Conservation (phyloP, 331 rosid genomes). For the Rhamnella rubrinervis region DNA sequence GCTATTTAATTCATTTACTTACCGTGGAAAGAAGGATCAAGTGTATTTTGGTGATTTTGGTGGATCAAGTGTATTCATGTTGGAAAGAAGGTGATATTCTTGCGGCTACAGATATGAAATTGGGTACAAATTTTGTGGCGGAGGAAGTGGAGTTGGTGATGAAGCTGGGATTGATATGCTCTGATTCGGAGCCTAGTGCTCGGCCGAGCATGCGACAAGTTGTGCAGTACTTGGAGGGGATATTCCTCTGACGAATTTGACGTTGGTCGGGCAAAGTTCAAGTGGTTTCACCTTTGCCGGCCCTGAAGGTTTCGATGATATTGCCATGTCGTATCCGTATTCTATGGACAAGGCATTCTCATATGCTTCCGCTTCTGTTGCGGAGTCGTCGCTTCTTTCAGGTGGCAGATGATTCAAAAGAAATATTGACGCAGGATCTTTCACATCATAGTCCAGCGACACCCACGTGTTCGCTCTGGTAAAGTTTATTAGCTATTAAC, state of each 20-base stretch:
- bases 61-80: slow-evolving; percentile 24
- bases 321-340: slow-evolving; percentile 35
- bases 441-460: no score
- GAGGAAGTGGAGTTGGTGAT: slow-evolving; percentile 35
- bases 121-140: slow-evolving; percentile 2
- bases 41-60: slow-evolving; percentile 26
- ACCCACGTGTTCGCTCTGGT: no score
- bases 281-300: slow-evolving; percentile 25
- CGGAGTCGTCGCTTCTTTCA: slow-evolving; percentile 45
- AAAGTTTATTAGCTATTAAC: no score
- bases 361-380: slow-evolving; percentile 25
- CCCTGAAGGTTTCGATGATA: slow-evolving; percentile 31
- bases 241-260: slow-evolving; percentile 22
- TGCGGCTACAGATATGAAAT: slow-evolving; percentile 20
- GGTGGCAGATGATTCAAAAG: slow-evolving; percentile 46
- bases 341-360: slow-evolving; percentile 31
- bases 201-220: slow-evolving; percentile 38
- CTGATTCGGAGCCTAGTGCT: no score
- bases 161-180: slow-evolving; percentile 42
- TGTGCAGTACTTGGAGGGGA: slow-evolving; percentile 34
- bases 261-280: slow-evolving; percentile 22
- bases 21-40: no score
- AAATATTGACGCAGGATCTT: no score
- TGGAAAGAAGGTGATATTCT: slow-evolving; percentile 20
- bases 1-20: no score